These are phyloP conservation scores for Coniochaeta hoffmannii DNA, from an alignment of 2,329 filamentous ascomycete species.

Conservation along the genomic window DNA sequence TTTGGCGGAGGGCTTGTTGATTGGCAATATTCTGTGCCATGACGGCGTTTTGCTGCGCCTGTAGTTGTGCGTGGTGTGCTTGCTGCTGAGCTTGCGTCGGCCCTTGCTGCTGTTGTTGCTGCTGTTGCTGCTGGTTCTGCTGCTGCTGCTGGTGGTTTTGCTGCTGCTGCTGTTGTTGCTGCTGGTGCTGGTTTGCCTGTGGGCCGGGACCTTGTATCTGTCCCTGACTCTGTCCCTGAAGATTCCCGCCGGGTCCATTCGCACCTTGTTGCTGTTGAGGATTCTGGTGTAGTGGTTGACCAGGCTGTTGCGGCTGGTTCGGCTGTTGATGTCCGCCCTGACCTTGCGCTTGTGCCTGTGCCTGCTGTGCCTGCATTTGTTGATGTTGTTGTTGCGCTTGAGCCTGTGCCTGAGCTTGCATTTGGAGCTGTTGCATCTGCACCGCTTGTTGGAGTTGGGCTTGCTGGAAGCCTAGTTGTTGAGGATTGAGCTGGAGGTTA, in stretches of 20 bases:
- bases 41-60: slow-evolving; percentile 21
- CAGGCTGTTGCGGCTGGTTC: slow-evolving; percentile 29
- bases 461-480: slow-evolving; percentile 26
- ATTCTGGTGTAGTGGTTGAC: slow-evolving; percentile 11
- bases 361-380: slow-evolving; percentile 25
- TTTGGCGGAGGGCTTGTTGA: background rate
- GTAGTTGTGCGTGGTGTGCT: slow-evolving; percentile 32
- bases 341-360: slow-evolving; percentile 30
- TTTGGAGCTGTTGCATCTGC: slow-evolving; percentile 21
- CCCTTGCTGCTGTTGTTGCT: slow-evolving; percentile 26
- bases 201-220: slow-evolving; percentile 13
- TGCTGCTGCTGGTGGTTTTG: slow-evolving; percentile 28
- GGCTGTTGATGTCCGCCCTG: slow-evolving; percentile 29
- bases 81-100: slow-evolving; percentile 33
- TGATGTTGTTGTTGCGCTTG: slow-evolving; percentile 26
- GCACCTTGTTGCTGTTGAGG: slow-evolving; percentile 14
- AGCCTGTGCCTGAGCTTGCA: slow-evolving; percentile 15
- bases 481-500: slow-evolving; percentile 38
- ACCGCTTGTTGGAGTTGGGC: slow-evolving; percentile 19
- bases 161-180: slow-evolving; percentile 23
- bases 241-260: slow-evolving; percentile 2
- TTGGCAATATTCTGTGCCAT: background rate
- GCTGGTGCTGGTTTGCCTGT: slow-evolving; percentile 15
- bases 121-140: slow-evolving; percentile 36
- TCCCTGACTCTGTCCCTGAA: slow-evolving; percentile 12